Conservation (phyloP, 495 filamentous ascomycete genomes). For the Achaetomiella virescens region DNA sequence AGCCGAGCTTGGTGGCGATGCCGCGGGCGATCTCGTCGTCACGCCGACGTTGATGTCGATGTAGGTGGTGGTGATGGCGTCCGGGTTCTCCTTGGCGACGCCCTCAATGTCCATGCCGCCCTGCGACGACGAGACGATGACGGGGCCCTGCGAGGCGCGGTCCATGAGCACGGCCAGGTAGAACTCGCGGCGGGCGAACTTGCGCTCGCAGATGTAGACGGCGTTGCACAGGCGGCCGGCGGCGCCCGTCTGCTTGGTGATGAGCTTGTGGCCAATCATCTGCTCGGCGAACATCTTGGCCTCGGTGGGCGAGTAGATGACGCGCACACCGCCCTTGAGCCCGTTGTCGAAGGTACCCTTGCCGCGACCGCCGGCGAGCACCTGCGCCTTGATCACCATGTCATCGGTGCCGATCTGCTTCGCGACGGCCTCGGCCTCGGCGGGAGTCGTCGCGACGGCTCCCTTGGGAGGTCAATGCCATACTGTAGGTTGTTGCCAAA, state of each 20-base stretch:
- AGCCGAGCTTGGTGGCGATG: conserved; percentile 89
- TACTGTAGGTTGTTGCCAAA: conserved; percentile 51
- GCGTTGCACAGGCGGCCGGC: conserved; percentile 85
- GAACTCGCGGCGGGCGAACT: conserved; percentile 98
- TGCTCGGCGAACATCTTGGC: conserved; percentile 97
- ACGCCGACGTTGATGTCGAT: conserved; percentile 93
- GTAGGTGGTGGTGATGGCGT: conserved; percentile 86
- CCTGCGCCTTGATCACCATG: conserved; percentile 99
- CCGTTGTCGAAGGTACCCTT: conserved; percentile 98
- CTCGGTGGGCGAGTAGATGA: conserved; percentile 83
- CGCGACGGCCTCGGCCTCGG: conserved; percentile 87
- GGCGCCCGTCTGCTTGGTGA: conserved; percentile 98
- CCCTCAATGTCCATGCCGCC: conserved; percentile 99
- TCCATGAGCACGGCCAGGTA: conserved; percentile 98
- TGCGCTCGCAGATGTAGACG: conserved; percentile 98
- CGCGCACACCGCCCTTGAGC: conserved; percentile 94
- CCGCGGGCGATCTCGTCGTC: conserved; percentile 89
- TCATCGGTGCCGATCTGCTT: conserved; percentile 88
- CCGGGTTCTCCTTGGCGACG: conserved; percentile 95
- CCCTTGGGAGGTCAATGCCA: conserved; percentile 86
- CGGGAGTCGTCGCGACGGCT: conserved; percentile 69
- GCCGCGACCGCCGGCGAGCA: conserved; percentile 92
- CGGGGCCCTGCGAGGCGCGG: conserved; percentile 80
- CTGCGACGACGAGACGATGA: conserved; percentile 95
- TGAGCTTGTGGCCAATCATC: conserved; percentile 99